Evolutionary conservation across 208 protist species (phyloP).

Genomic region (Acanthamoeba healyi): DNA sequence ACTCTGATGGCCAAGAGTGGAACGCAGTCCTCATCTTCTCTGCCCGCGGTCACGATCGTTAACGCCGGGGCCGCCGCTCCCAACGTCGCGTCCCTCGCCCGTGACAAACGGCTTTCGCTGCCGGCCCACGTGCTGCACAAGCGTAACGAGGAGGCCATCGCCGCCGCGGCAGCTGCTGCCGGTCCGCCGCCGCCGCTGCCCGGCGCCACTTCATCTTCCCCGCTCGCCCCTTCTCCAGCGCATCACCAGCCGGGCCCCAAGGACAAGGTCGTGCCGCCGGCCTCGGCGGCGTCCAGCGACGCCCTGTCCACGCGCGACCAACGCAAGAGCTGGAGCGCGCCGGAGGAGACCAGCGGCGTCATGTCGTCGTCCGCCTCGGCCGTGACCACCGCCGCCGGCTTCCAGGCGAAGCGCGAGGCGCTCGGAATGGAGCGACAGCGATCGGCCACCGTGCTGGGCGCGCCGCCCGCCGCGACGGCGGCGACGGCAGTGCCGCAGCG

Average conservation of each 20-base stretch:
- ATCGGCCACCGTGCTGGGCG: not conserved
- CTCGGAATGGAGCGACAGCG: not conserved
- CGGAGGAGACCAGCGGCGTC: not conserved
- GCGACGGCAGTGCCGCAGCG: not conserved
- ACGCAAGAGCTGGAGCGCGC: not conserved
- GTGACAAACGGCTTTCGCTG: not conserved
- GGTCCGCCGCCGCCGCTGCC: not conserved
- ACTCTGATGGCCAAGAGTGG: too few species aligned
- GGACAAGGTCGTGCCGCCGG: not conserved
- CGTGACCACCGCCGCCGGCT: not conserved
- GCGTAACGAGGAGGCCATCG: not conserved
- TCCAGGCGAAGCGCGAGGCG: not conserved
- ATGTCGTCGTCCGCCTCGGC: not conserved
- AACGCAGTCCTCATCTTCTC: too few species aligned
- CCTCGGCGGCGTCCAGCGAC: not conserved
- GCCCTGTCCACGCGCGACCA: not conserved
- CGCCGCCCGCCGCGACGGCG: not conserved
- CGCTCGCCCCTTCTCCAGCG: not conserved
- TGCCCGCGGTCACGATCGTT: too few species aligned
- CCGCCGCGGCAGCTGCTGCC: not conserved
- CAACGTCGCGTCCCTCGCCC: not conserved
- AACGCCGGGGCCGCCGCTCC: too few species aligned
- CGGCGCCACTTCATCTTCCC: not conserved
- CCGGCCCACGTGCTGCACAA: not conserved
- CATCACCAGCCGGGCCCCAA: not conserved